Percentiles rank a stretch among this genome's conserved stretches.
Evolutionary conservation across 2,329 filamentous ascomycete genomes (phyloP).

Genomic region (Colletotrichum limetticola): DNA sequence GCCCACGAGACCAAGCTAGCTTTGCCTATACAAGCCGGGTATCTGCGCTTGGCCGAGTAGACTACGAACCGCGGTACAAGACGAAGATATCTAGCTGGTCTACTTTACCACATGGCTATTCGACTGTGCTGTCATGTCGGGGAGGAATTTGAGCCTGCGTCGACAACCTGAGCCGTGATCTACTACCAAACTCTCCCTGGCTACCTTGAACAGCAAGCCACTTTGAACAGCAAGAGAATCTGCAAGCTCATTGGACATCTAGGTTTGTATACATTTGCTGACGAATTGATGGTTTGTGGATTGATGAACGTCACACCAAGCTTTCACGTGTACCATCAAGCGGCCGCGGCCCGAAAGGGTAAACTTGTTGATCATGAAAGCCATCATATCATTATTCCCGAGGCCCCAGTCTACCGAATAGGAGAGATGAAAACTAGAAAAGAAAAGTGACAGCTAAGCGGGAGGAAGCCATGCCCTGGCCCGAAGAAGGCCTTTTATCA

Average conservation of each 20-base stretch:
- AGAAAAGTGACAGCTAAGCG: neutral
- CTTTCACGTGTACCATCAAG: neutral
- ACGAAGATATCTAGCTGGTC: no score
- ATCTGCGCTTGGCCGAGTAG: neutral
- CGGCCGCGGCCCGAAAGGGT: neutral
- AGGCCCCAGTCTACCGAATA: slow-evolving; percentile 15
- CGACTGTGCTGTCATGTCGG: no score
- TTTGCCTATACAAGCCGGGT: neutral
- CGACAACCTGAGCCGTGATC: neutral
- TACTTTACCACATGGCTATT: no score
- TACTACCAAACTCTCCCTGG: neutral
- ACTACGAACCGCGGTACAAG: no score
- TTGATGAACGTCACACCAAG: no score
- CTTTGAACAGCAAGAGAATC: neutral
- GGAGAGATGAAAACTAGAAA: neutral
- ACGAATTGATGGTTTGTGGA: no score
- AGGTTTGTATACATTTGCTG: neutral
- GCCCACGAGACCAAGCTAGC: no score
- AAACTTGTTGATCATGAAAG: slow-evolving; percentile 12
- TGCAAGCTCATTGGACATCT: neutral
- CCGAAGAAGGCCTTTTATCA: neutral
- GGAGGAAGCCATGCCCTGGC: neutral
- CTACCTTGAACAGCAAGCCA: neutral
- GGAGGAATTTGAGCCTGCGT: neutral
- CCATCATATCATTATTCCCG: slow-evolving; percentile 30